phyloP scores from a whole-genome alignment of 2,329 filamentous ascomycete genomes.

The Fusarium nygamai region DNA sequence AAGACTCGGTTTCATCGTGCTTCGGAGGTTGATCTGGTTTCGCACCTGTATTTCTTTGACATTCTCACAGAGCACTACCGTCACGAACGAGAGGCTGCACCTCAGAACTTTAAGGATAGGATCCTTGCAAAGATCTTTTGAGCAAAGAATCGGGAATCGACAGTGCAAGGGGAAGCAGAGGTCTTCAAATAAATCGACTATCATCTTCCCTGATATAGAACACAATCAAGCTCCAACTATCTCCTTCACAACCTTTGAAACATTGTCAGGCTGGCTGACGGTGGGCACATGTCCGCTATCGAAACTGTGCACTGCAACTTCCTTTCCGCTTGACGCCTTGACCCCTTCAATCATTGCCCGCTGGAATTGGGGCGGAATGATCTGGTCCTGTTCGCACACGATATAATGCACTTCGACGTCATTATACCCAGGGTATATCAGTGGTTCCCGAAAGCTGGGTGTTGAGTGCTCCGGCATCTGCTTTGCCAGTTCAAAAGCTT shows the following conservation, averaged over 20 bases:
- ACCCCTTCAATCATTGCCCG: constrained; percentile 15
- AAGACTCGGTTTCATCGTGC: neutral
- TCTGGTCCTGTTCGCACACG: constrained; percentile 16
- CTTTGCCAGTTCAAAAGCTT: constrained; percentile 4
- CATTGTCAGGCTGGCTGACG: constrained; percentile 9
- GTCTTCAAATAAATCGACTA: rapidly evolving
- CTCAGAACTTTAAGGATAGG: neutral
- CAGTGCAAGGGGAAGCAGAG: neutral
- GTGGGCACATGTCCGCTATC: constrained; percentile 4
- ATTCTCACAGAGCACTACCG: neutral
- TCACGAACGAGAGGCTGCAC: neutral
- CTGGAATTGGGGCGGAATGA: constrained; percentile 3
- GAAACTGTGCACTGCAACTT: neutral
- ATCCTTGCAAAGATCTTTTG: neutral
- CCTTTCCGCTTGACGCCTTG: neutral
- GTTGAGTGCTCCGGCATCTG: constrained; percentile 23
- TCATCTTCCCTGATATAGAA: rapidly evolving
- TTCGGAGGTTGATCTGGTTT: neutral
- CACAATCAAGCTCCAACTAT: neutral
- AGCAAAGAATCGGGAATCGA: neutral
- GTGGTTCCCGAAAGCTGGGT: constrained; percentile 16
- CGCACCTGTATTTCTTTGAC: neutral
- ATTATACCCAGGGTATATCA: constrained; percentile 28
- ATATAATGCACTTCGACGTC: constrained; percentile 30
- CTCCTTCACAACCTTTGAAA: neutral